Evolutionary conservation across 148 eudicot species (phyloP).

Genomic region (Persicaria maculosa): DNA sequence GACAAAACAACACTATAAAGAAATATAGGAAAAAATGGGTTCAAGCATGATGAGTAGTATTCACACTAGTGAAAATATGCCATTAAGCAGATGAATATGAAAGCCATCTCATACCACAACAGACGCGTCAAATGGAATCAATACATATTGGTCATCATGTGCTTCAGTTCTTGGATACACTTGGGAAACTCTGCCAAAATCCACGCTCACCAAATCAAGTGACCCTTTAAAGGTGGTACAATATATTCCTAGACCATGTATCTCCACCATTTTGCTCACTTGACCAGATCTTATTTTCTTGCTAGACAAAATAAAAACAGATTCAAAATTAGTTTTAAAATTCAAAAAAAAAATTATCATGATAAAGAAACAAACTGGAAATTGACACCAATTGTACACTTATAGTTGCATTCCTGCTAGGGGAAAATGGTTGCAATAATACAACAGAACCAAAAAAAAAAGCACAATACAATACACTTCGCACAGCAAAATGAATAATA

Average conservation of each 20-base stretch:
- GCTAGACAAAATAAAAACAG: conserved; percentile 32
- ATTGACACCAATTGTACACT: neutral
- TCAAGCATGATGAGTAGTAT: neutral
- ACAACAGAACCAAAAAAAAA: neutral
- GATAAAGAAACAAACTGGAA: neutral
- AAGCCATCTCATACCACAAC: conserved; percentile 46
- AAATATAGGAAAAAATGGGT: neutral
- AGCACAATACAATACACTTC: neutral
- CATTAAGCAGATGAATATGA: neutral
- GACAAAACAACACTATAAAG: neutral
- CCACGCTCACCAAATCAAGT: conserved; percentile 28
- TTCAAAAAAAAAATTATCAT: neutral
- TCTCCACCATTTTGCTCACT: conserved; percentile 73
- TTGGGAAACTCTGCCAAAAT: conserved; percentile 22
- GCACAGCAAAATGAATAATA: neutral
- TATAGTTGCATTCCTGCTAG: neutral
- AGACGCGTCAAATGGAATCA: conserved; percentile 70
- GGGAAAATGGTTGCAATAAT: neutral
- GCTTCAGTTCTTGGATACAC: conserved; percentile 26
- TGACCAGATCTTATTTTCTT: conserved; percentile 59
- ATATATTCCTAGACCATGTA: conserved; percentile 65
- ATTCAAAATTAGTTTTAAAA: neutral
- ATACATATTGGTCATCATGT: conserved; percentile 31
- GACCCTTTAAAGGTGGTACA: conserved; percentile 41
- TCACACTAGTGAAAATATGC: neutral